Evolutionary conservation across 163 green algal genomes (phyloP), one percentile per base, ranked within the genome.

Genomic region (Chlamydomonas reinhardtii): DNA sequence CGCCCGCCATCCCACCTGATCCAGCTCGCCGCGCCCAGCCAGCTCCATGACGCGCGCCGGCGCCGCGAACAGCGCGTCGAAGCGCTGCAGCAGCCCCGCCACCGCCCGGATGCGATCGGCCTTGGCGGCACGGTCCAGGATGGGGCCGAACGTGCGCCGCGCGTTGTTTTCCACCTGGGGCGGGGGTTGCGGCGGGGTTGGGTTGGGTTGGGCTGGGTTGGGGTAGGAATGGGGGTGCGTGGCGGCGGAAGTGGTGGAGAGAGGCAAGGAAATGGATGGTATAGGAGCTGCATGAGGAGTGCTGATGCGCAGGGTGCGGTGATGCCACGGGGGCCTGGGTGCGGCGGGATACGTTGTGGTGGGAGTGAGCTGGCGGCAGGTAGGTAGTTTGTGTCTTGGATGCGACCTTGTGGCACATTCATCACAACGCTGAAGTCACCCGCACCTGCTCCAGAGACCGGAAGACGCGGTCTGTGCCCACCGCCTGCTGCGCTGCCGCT

Each of bases 1-100:
- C 39, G 39, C 39, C 39, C 39, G 39, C 39, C 39, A n/a, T 54
- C 76, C 39, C 74, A 95, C 91, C 88, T 95, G 91, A 16, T 94
- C 88, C 69, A 95, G 93, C 72, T 96, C 90, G 0, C 90, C 88
- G 11, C 87, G 74, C 69, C 91, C 76, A n/a, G 93, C 93, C 22
- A 95, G 89, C 69, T 94, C 68, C 56, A 91, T 76, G 37, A 97
- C 93, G 9, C 90, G 84, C 1, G 82, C 79, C 9, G 96, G 96
- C 90, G 98, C 89, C 48, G 90, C 85, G 83, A 98, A 97, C 17
- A 98, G 88, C 17, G 89, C 89, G 73, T 97, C 92, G 90, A 97
- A 98, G 61, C 95, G 93, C 85, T 92, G 90, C 76, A 98, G 84
- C 76, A 98, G 82, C 24, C 84, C 85, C 37, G 95, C 87, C 43